Evolutionary conservation across 352 stramenopile species (phyloP).

Genomic region (Pythium dissotocum): DNA sequence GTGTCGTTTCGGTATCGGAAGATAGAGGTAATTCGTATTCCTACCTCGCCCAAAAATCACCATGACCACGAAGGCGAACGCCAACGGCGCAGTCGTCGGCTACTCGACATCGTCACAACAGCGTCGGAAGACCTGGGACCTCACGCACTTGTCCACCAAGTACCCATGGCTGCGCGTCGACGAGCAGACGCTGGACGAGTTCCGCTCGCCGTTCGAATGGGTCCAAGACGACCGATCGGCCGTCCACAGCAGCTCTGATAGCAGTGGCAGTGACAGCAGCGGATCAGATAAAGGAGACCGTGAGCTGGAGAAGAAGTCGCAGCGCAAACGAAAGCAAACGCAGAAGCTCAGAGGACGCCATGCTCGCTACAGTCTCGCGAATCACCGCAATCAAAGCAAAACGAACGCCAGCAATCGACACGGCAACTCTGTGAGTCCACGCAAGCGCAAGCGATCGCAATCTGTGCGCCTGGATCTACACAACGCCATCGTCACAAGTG

Average conservation of each 20-base stretch:
- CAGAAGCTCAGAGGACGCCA: not conserved
- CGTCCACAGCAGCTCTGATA: not conserved
- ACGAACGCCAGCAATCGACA: not conserved
- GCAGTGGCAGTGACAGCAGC: not conserved
- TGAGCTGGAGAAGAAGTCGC: not conserved
- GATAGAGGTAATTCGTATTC: not conserved
- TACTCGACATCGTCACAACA: not conserved
- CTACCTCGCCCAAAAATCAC: not conserved
- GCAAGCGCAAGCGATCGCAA: not conserved
- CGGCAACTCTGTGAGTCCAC: not conserved
- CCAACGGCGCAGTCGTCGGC: not conserved
- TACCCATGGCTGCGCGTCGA: constrained; percentile 82
- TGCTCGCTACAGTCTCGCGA: constrained; percentile 9
- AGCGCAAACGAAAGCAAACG: not conserved
- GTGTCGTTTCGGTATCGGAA: constrained; percentile 18
- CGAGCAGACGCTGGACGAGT: constrained; percentile 59
- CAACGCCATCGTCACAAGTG: not conserved
- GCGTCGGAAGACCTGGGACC: constrained; percentile 40
- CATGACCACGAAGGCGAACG: not conserved
- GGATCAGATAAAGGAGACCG: not conserved
- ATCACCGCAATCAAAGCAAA: not conserved
- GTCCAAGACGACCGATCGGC: constrained; percentile 13
- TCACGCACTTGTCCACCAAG: constrained; percentile 57
- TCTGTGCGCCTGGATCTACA: not conserved
- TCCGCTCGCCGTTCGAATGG: constrained; percentile 63